Base-by-base conservation (phyloP, 805 yeast genomes). In the Yueomyces sinensis region DNA sequence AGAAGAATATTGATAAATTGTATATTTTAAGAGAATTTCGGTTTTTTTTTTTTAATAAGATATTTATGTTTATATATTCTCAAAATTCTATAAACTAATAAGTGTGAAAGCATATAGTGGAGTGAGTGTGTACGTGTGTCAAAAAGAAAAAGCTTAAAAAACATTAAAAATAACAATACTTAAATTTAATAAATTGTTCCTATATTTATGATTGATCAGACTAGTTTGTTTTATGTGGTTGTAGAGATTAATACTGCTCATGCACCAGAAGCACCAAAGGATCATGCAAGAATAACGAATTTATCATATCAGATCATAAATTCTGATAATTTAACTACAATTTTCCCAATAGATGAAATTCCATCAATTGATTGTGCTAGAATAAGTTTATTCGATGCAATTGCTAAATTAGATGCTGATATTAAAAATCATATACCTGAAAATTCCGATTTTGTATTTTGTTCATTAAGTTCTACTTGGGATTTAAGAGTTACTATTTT, bases 401-500 rank as follows among this genome's bases (percentile, higher is more conserved):
- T 83, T 7, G 43, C 53, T 27, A 56, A 58, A 37, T 62, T 83
- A 37, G 81, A 79, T 46, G 43, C 46, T 17, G 66, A 61, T 32
- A 50, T 71, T 23, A 35, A 38, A 9, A 17, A 20, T 1, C 52
- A 65, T 11, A 45, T 62, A 6, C 15, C 14, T 23, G 54, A 62
- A 27, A 61, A 61, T 9, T 52, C 56, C 32, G 76, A 74, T 28
- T 77, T 82, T 51, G 63, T 75, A 3, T 72, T 84, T 44, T 76
- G 84, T 32, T 68, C 84, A 1, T 62, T 73, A 40, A 73, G 74
- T 47, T 61, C 70, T 13, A 65, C 78, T 9, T 75, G 79, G 77
- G 77, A 77, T 46, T 60, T 86, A 32, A 67, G 86, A 39, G 87
- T 87, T 32, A 79, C 77, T 48, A 59, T 87, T 25, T 79, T 81